phyloP scores from a whole-genome alignment of 495 filamentous ascomycete species.

The Aeminium ludgeri region DNA sequence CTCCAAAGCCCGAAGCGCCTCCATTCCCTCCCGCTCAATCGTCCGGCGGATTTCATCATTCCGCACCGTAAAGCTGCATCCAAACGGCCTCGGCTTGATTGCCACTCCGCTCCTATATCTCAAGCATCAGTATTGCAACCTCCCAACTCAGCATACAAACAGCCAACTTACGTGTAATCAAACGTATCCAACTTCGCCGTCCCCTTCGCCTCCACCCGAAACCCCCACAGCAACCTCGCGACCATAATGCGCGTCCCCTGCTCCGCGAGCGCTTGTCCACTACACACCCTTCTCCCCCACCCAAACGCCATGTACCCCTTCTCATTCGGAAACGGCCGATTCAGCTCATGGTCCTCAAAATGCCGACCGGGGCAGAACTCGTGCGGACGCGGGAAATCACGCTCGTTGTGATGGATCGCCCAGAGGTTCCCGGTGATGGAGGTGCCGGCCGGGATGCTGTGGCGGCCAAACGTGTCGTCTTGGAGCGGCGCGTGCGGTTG shows the following conservation, averaged over 20 bases:
- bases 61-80: constrained; percentile 24
- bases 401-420: constrained; percentile 30
- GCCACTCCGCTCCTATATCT: constrained; percentile 28
- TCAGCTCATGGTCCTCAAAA: constrained; percentile 22
- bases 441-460: constrained; percentile 21
- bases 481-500: constrained; percentile 24
- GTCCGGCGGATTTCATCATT: constrained; percentile 33
- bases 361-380: constrained; percentile 24
- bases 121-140: not conserved
- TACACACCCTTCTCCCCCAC: constrained; percentile 28
- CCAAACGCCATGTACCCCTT: constrained; percentile 49
- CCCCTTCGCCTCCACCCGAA: constrained; percentile 29
- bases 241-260: constrained; percentile 27
- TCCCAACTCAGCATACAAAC: not conserved
- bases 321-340: constrained; percentile 39
- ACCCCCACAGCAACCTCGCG: constrained; percentile 23
- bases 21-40: constrained; percentile 37
- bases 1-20: constrained; percentile 36
- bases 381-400: constrained; percentile 30
- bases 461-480: constrained; percentile 25
- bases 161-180: constrained; percentile 26
- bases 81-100: constrained; percentile 25
- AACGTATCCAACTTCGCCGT: constrained; percentile 32
- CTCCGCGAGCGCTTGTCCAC: constrained; percentile 29
- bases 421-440: constrained; percentile 26